phyloP scores from a whole-genome alignment of 768 basidiomycete species.

The Leccinum subgranulosum region DNA sequence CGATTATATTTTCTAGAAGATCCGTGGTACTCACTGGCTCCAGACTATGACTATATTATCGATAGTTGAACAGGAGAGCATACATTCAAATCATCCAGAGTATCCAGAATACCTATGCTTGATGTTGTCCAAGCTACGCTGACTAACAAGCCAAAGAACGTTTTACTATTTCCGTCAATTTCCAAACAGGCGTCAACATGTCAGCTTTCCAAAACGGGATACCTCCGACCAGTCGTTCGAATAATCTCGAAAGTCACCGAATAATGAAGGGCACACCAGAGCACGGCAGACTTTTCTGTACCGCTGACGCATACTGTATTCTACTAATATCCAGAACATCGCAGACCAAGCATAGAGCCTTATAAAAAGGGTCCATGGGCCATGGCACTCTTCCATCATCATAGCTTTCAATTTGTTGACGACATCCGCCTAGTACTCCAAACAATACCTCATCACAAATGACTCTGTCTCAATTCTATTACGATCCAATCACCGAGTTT shows the following conservation, averaged over 20 bases:
- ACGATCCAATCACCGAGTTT: constrained; percentile 1
- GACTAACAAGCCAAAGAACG: not conserved
- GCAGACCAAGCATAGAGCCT: not conserved
- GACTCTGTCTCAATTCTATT: constrained; percentile 2
- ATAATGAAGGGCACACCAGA: not conserved
- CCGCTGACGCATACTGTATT: not conserved
- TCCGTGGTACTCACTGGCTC: too few species aligned
- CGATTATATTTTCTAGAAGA: too few species aligned
- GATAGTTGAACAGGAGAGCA: too few species aligned
- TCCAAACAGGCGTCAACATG: not conserved
- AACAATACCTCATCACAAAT: not conserved
- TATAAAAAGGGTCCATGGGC: constrained; percentile 5
- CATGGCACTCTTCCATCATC: not conserved
- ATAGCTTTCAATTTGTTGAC: not conserved
- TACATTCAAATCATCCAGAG: too few species aligned
- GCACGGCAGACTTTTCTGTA: not conserved
- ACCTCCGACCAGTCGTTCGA: not conserved
- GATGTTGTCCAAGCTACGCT: not conserved
- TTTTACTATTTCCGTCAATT: not conserved
- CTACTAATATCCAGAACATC: constrained; percentile 1
- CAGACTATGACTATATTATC: too few species aligned
- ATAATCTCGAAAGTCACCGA: constrained; percentile 8
- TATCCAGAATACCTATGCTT: too few species aligned
- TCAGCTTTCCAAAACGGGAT: not conserved
- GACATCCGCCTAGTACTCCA: not conserved